These are phyloP conservation scores for Sphenostylis stenocarpa DNA, from an alignment of 306 rosid species.

Conservation along the genomic window DNA sequence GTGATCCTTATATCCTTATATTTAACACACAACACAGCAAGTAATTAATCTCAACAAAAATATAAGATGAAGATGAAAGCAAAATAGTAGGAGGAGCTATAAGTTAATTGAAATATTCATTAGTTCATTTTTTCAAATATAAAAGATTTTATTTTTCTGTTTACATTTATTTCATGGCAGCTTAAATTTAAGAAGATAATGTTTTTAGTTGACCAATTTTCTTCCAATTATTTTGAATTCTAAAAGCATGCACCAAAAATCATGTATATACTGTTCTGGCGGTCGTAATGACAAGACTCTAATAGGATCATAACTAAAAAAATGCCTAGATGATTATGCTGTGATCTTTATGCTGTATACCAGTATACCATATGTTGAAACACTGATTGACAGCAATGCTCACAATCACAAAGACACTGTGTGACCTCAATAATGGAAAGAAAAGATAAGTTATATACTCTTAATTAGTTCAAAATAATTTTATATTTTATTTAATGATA, in stretches of 20 bases:
- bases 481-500: too few relatives aligned
- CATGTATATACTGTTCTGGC: neutral
- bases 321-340: slow-evolving; percentile 1
- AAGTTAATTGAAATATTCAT: too few relatives aligned
- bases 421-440: neutral
- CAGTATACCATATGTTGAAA: slow-evolving; percentile 35
- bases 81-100: too few relatives aligned
- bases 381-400: slow-evolving; percentile 35
- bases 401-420: slow-evolving; percentile 3
- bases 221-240: neutral
- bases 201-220: too few relatives aligned
- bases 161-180: neutral
- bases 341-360: neutral
- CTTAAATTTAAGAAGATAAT: neutral
- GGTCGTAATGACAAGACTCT: neutral
- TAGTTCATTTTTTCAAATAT: too few relatives aligned
- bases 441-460: too few relatives aligned
- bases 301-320: neutral
- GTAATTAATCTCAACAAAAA: neutral
- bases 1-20: neutral
- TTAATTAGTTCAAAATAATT: too few relatives aligned
- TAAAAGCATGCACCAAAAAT: neutral
- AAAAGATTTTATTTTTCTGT: neutral
- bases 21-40: slow-evolving; percentile 5
- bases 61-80: too few relatives aligned